phyloP scores from a whole-genome alignment of 2,329 filamentous ascomycete genomes.

The Zasmidium citrigriseum region DNA sequence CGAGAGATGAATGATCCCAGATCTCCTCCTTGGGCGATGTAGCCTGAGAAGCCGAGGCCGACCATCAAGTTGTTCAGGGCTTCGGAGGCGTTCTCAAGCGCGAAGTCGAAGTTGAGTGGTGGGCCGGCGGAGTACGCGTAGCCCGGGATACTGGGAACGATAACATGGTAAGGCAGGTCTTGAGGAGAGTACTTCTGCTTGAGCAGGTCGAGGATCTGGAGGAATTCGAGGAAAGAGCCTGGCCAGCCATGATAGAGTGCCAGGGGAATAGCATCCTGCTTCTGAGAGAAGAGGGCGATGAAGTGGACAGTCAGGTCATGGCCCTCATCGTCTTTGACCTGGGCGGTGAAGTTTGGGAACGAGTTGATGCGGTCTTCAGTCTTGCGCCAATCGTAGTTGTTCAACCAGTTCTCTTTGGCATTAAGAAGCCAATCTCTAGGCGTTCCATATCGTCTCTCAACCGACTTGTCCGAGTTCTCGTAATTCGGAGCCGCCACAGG shows the following conservation, averaged over 20 bases:
- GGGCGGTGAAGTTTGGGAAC: constrained; percentile 24
- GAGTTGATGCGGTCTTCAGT: constrained; percentile 24
- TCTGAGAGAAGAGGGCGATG: constrained; percentile 55
- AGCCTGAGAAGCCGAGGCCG: constrained; percentile 53
- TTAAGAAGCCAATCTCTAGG: constrained; percentile 48
- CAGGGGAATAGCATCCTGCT: constrained; percentile 39
- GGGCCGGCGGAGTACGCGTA: constrained; percentile 49
- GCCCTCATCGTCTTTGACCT: constrained; percentile 35
- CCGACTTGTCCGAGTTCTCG: constrained; percentile 42
- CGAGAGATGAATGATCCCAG: constrained; percentile 48
- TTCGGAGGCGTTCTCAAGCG: constrained; percentile 40
- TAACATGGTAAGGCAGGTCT: constrained; percentile 56
- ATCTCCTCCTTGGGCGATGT: constrained; percentile 59
- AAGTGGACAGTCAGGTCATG: constrained; percentile 53
- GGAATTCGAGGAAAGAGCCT: constrained; percentile 39
- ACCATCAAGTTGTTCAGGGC: constrained; percentile 54
- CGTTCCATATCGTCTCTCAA: constrained; percentile 45
- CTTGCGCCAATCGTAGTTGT: constrained; percentile 39
- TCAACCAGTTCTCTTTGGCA: constrained; percentile 39
- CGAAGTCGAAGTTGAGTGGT: constrained; percentile 48
- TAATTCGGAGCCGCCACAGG: constrained; percentile 52
- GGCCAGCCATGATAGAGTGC: constrained; percentile 41
- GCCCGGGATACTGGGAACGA: constrained; percentile 56
- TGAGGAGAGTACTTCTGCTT: constrained; percentile 49
- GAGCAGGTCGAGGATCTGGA: constrained; percentile 33